Evolutionary conservation across 2,329 filamentous ascomycete species (phyloP), one percentile per base, ranked within the genome.

Genomic region (Neopestalotiopsis sp.): DNA sequence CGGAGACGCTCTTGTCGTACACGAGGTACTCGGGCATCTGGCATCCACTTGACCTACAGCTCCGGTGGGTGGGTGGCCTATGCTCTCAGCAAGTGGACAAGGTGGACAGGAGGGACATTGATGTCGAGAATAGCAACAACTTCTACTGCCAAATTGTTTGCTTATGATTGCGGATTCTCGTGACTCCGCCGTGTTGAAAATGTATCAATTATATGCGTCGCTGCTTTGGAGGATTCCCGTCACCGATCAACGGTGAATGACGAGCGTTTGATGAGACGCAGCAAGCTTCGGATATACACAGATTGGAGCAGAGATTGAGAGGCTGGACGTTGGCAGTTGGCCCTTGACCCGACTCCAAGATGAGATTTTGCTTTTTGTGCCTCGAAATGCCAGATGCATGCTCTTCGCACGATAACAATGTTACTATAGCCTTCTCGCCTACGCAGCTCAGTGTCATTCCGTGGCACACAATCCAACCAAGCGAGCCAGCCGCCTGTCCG

Each of bases 401-500:
- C 45, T 53, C n/a, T n/a, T 53, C 17, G 17, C 13, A n/a, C 45
- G 17, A 53, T 53, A 53, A 20, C 45, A 10, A 53, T 53, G 17
- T 20, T 7, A 53, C 45, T 53, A 53, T 53, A 53, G 45, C n/a
- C 45, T 53, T 7, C 30, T 59, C 57, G 57, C 24, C 57, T 59
- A 34, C 57, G 57, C 57, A 59, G 57, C 24, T 2, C 24, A 17
- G 57, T 34, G 57, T 59, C 57, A 59, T 59, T 24, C 24, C 30
- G 30, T 59, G 20, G 57, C 57, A 59, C 30, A 30, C n/a, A 30
- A 59, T 30, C 34, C 34, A 7, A 63, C 14, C 38, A 63, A 42
- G 61, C 61, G 61, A 63, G 61, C 32, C 32, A 63, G n/a, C 32
- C 61, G 34, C 61, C 61, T 34, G 12, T 42, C 32, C 12, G 30